Evolutionary conservation across 176 grass and related monocot species (phyloP), one percentile per base, ranked within the genome.

Genomic region (Bothriochloa decipiens): DNA sequence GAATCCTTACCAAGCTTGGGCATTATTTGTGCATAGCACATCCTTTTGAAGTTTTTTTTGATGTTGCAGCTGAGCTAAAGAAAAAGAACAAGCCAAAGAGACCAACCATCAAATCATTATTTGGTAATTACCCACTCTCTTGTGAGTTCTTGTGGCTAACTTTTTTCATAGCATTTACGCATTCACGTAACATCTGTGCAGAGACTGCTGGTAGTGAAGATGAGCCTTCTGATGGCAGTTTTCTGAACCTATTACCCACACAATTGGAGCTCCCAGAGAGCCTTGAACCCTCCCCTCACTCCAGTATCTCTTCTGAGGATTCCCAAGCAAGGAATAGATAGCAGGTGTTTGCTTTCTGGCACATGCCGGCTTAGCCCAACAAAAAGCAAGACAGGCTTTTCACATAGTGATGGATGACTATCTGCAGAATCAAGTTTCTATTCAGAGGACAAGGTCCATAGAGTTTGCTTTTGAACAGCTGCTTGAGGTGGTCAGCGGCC

Each of bases 51-150:
- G 14, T 26, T 58, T 8, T 74, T 78, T 6, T 45, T 86, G 45
- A 27, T 14, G 39, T 82, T 83, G 80, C 81, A 94, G 92, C 89
- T 67, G 86, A 94, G 62, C 72, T 91, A 52, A 94, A 87, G 89
- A 94, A 91, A 82, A 94, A 87, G 74, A 83, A 41, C 60, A 86
- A 87, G 53, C 87, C 92, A 79, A 94, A 82, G 63, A 47, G 92
- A 43, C 92, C 89, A 72, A 91, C 89, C 46, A 89, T 94, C 67
- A 94, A 91, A 87, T 89, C 92, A 60, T 87, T 94, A 55, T 94
- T 94, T 68, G 92, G 92, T 94, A 94, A 89, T 29, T 49, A 18
- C 8, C 47, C 57, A 26, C 29, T 26, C n/a, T 47, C 2, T 20
- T 27, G 0, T 76, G 17, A 66, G 62, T 76, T 80, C 22, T 64